Evolutionary conservation across 1,139 yeast genomes (phyloP).

Genomic region (Pichia sp.): DNA sequence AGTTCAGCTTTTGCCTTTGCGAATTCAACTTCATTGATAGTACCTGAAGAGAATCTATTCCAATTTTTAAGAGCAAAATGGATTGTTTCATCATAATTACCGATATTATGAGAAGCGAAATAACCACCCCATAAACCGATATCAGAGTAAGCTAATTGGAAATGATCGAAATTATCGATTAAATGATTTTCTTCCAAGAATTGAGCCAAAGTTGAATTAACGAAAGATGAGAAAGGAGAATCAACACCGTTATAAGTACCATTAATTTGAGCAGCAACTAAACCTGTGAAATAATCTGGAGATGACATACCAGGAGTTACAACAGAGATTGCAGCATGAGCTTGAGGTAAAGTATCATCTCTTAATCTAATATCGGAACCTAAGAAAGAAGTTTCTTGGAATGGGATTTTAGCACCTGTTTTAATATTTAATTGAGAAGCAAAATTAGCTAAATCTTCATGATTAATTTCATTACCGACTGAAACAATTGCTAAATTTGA

Average conservation of each 20-base stretch:
- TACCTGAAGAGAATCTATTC: conserved; percentile 67
- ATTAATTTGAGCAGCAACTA: conserved; percentile 66
- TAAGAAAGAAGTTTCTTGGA: conserved; percentile 53
- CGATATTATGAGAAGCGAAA: conserved; percentile 54
- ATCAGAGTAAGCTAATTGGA: conserved; percentile 64
- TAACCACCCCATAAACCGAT: conserved; percentile 80
- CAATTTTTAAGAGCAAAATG: conserved; percentile 79
- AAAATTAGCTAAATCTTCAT: conserved; percentile 59
- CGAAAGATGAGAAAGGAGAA: conserved; percentile 52
- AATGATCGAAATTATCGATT: conserved; percentile 65
- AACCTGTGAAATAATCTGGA: conserved; percentile 59
- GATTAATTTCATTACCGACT: conserved; percentile 57
- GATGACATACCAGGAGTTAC: conserved; percentile 60
- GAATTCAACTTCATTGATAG: conserved; percentile 70
- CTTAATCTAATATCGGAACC: conserved; percentile 84
- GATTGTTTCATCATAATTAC: conserved; percentile 59
- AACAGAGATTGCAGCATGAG: conserved; percentile 68
- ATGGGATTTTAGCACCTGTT: conserved; percentile 49
- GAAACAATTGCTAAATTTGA: conserved; percentile 65
- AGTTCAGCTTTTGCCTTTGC: conserved; percentile 67
- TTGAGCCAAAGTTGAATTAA: conserved; percentile 81
- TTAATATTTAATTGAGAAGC: conserved; percentile 45
- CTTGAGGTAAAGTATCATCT: conserved; percentile 79
- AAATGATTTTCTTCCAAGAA: conserved; percentile 65
- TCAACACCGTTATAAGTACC: conserved; percentile 47